Evolutionary conservation across 2,329 filamentous ascomycete genomes (phyloP), one percentile per base, ranked within the genome.

Genomic region (Periconia sp.): DNA sequence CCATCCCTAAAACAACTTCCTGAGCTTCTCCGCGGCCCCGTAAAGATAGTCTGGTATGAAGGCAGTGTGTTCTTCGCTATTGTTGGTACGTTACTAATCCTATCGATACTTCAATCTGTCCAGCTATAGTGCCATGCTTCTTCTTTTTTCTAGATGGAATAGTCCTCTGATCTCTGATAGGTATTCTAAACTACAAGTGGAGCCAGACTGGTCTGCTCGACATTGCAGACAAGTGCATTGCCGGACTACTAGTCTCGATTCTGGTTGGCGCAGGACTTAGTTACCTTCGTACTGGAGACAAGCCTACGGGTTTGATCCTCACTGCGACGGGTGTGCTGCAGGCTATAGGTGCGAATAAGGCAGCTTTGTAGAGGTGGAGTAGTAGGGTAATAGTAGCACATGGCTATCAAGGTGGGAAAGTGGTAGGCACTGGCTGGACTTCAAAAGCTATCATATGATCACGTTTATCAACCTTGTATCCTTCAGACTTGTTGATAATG

Each of bases 11-110:
- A 57, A 23, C 50, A 56, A 1, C 47, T 70, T 1, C 66, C 66
- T 1, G 29, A 45, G 2, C 21, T 46, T 4, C 54, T 70, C 3
- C 62, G 57, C 10, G 58, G 59, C 16, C 61, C 65, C 8, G 54
- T 63, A n/a, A 62, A 59, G 33, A 57, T 61, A 3, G 65, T 65
- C 8, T 70, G 66, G 66, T 70, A 66, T 33, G 65, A 70, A 36
- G 66, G 66, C 7, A 63, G 60, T 34, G 61, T 63, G 0, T 70
- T 68, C 54, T 66, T 70, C 32, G 38, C 59, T 3, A 65, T 70
- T 13, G 52, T 65, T 39, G 53, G 66, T 69, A 57, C 26, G 57
- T 38, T 18, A 16, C 4, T 31, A 28, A 21, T 19, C 5, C 23
- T 8, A 25, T 25, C 23, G 23, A 7, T 25, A 8, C 12, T 8